A percentile compares a stretch with the other conserved stretches of the same genome.
These are phyloP conservation scores for Ilyonectria destructans DNA, from an alignment of 2,329 filamentous ascomycete genomes.

Conservation along the genomic window DNA sequence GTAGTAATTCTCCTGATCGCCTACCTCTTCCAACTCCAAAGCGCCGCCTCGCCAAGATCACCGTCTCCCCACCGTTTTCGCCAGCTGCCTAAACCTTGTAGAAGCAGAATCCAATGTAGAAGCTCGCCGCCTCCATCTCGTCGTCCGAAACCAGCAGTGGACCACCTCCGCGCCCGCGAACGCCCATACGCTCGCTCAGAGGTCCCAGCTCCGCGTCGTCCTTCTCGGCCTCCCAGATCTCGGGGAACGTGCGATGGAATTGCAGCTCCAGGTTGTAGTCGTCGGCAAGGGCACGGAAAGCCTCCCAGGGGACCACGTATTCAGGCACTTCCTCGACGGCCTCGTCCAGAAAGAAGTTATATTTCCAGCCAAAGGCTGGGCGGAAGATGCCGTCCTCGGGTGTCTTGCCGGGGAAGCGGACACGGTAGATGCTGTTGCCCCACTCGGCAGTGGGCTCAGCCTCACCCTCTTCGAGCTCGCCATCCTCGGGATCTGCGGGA, in stretches of 20 bases:
- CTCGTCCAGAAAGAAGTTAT: slow-evolving; percentile 96
- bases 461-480: slow-evolving; percentile 74
- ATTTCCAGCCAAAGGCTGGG: slow-evolving; percentile 97
- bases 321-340: slow-evolving; percentile 97
- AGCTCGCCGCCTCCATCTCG: slow-evolving; percentile 92
- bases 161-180: slow-evolving; percentile 79
- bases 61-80: neutral
- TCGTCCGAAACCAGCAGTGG: slow-evolving; percentile 82
- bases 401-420: slow-evolving; percentile 88
- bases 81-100: slow-evolving; percentile 81
- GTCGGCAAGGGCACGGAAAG: slow-evolving; percentile 94
- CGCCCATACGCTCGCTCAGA: slow-evolving; percentile 95
- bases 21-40: neutral
- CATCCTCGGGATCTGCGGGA: slow-evolving; percentile 56
- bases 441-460: slow-evolving; percentile 81
- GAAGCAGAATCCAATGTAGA: slow-evolving; percentile 97
- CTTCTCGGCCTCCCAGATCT: slow-evolving; percentile 94
- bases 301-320: slow-evolving; percentile 98
- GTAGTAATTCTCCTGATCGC: neutral
- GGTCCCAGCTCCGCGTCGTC: slow-evolving; percentile 86
- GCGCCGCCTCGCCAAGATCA: neutral
- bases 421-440: slow-evolving; percentile 94
- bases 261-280: slow-evolving; percentile 97
- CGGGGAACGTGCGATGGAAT: slow-evolving; percentile 91
- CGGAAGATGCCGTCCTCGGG: slow-evolving; percentile 92